A percentile compares a stretch with the other conserved stretches of the same genome.
phyloP scores from a whole-genome alignment of 2,329 filamentous ascomycete species.

The Lasiodiplodia hormozganensis region DNA sequence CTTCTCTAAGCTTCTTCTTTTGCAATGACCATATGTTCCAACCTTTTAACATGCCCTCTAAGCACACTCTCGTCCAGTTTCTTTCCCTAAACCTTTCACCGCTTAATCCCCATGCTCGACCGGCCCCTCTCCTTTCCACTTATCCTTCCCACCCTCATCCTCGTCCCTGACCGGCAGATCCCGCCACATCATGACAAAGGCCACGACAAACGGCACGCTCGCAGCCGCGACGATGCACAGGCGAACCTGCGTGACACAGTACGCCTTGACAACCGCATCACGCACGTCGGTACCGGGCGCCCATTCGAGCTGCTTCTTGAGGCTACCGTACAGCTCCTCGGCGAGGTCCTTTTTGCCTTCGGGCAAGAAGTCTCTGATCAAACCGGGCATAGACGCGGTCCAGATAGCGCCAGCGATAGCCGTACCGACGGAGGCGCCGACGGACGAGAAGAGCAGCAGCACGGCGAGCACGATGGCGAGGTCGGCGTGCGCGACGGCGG shows the following conservation, averaged over 20 bases:
- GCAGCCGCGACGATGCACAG: constrained; percentile 34
- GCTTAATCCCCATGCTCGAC: background rate
- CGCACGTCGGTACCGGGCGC: constrained; percentile 56
- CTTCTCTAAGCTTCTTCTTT: background rate
- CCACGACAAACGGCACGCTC: background rate
- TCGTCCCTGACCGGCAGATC: constrained; percentile 17
- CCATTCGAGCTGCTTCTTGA: constrained; percentile 62
- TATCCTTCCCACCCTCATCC: constrained; percentile 12
- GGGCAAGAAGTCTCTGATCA: constrained; percentile 57
- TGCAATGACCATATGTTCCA: background rate
- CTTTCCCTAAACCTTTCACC: background rate
- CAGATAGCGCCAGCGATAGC: constrained; percentile 68
- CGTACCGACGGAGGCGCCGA: constrained; percentile 51
- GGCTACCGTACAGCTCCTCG: constrained; percentile 57
- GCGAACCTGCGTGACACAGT: constrained; percentile 40
- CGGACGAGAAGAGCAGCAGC: constrained; percentile 63
- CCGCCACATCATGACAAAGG: constrained; percentile 13
- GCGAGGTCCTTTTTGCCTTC: constrained; percentile 44
- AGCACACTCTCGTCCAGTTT: background rate
- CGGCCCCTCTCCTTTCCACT: background rate
- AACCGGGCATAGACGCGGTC: constrained; percentile 62
- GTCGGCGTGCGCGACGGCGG: constrained; percentile 57
- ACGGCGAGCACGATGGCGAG: constrained; percentile 68
- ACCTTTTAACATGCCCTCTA: no score
- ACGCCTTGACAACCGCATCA: constrained; percentile 42